Evolutionary conservation across 1,139 yeast species (phyloP), one percentile per base, ranked within the genome.

Genomic region (Geotrichum cucujoidarum): DNA sequence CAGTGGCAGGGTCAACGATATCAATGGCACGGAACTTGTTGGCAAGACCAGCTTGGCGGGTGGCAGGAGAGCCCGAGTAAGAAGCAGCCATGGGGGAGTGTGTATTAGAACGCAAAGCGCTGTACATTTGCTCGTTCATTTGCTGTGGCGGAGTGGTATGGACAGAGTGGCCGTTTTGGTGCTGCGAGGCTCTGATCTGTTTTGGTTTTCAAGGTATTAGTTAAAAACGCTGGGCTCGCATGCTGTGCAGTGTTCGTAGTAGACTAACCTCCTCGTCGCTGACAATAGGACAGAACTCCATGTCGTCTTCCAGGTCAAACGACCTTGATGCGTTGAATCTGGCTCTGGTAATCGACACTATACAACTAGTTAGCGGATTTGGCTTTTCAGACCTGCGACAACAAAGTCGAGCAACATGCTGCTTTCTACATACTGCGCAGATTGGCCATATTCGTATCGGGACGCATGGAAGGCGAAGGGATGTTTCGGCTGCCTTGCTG

Each of bases 1-100:
- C 83, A 13, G 88, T 81, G 50, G 73, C 78, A 6, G 90, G 90
- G 61, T 83, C 82, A 50, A 83, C 77, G 53, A 83, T 82, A 58
- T 83, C 89, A 60, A 83, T 67, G 4, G 82, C 79, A 57, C 80
- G 79, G 31, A 37, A 25, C 7, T 47, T 48, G 24, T 36, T 14
- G 6, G 33, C 35, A 16, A 35, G 40, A 8, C 31, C 38, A 4
- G 38, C 38, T 11, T 30, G 27, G 20, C 41, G 37, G 6, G 43
- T 36, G 49, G 31, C 25, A 43, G 49, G 27, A 41, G 38, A 22
- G 18, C 29, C 21, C 47, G 45, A 45, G 54, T 45, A 37, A 24
- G 27, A 24, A 24, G 27, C 27, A 14, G 27, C 22, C 29, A 35
- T 14, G 27, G 40, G 36, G 2, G 36, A 31, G 29, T 34, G 29